Conservation (phyloP, 805 yeast genomes). For the Cyberlindnera mycetangii region DNA sequence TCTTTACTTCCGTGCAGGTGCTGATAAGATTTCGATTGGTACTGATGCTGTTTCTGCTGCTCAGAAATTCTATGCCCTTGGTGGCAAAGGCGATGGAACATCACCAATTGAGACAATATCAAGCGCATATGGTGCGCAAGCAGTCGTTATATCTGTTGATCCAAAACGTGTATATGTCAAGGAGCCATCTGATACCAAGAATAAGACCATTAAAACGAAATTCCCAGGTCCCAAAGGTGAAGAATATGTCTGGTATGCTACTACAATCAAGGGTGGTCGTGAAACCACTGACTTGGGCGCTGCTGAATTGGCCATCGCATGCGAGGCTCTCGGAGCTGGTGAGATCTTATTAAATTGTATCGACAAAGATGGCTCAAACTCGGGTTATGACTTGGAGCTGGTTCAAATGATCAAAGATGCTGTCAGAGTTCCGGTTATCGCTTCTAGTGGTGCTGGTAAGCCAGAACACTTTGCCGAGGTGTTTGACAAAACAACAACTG, state of each 20-base stretch:
- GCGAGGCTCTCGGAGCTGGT: slow-evolving; percentile 94
- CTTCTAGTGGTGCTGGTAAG: slow-evolving; percentile 95
- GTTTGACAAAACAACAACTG: slow-evolving; percentile 75
- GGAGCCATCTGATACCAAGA: slow-evolving; percentile 55
- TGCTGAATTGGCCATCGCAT: slow-evolving; percentile 79
- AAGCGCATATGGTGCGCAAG: slow-evolving; percentile 90
- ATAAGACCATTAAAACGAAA: slow-evolving; percentile 60
- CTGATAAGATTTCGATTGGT: slow-evolving; percentile 98
- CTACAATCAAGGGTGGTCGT: slow-evolving; percentile 96
- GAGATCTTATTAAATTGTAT: slow-evolving; percentile 91
- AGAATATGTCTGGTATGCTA: slow-evolving; percentile 87
- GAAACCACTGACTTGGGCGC: slow-evolving; percentile 90
- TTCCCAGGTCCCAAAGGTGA: slow-evolving; percentile 88
- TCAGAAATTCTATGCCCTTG: slow-evolving; percentile 65
- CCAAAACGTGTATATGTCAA: slow-evolving; percentile 84
- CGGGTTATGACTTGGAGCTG: slow-evolving; percentile 89
- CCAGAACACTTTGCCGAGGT: slow-evolving; percentile 91
- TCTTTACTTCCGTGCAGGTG: slow-evolving; percentile 91
- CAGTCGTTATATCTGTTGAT: slow-evolving; percentile 97
- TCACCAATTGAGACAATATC: slow-evolving; percentile 95
- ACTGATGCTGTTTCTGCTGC: slow-evolving; percentile 94
- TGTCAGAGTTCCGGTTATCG: slow-evolving; percentile 89
- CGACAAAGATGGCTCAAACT: slow-evolving; percentile 94
- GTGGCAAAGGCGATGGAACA: slow-evolving; percentile 59
- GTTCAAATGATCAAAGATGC: slow-evolving; percentile 72